These are phyloP conservation scores for Thymus mandschuricus DNA, from an alignment of 257 asterid genomes.

Conservation along the genomic window DNA sequence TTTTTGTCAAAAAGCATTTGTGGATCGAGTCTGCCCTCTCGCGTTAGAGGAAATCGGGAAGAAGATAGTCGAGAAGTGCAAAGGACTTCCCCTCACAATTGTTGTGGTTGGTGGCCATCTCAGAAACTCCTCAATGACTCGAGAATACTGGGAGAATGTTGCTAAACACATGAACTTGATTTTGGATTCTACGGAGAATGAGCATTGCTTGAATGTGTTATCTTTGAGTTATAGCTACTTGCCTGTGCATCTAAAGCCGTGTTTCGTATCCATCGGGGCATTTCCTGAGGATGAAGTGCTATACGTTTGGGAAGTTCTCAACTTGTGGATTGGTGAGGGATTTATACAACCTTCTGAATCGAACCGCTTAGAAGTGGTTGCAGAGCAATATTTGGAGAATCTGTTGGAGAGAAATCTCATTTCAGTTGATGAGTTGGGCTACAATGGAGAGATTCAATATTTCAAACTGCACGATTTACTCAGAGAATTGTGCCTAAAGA, in stretches of 20 bases:
- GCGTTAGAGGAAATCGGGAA: not conserved
- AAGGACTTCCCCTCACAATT: constrained; percentile 4
- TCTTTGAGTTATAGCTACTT: not conserved
- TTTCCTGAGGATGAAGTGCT: not conserved
- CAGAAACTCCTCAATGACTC: not conserved
- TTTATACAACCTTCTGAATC: not conserved
- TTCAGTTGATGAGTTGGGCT: not conserved
- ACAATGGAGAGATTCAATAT: fast-evolving
- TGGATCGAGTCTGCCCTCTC: not conserved
- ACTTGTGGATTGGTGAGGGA: not conserved
- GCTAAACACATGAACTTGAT: not conserved
- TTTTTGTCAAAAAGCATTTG: not conserved
- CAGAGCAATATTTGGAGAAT: not conserved
- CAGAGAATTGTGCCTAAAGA: not conserved
- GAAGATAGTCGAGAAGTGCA: not conserved
- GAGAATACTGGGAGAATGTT: constrained; percentile 9
- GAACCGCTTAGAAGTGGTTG: not conserved
- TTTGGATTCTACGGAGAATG: not conserved
- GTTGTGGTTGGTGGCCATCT: not conserved
- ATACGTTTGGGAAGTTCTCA: not conserved
- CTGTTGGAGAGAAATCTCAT: not conserved
- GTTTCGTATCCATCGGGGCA: not conserved
- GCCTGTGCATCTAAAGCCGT: too few relatives aligned
- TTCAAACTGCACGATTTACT: not conserved
- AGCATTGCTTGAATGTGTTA: not conserved